These are phyloP conservation scores for Lindgomyces ingoldianus DNA, from an alignment of 495 filamentous ascomycete species.

Conservation along the genomic window DNA sequence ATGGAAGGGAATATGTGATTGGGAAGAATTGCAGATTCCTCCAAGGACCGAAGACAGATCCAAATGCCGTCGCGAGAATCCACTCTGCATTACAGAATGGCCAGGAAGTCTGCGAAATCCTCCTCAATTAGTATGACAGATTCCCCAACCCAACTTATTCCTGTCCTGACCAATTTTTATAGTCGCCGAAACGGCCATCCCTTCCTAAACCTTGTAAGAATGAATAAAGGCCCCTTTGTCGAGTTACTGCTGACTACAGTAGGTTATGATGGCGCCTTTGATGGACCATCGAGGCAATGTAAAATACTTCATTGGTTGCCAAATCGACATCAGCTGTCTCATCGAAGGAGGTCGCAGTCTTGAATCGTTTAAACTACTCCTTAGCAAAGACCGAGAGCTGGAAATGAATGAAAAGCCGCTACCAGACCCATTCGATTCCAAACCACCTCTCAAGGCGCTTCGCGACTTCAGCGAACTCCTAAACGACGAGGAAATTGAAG, in stretches of 20 bases:
- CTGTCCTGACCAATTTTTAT: constrained; percentile 29
- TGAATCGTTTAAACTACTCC: constrained; percentile 55
- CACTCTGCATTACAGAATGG: constrained; percentile 57
- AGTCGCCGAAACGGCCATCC: constrained; percentile 60
- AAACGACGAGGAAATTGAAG: constrained; percentile 42
- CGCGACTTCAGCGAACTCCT: constrained; percentile 42
- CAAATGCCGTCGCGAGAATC: constrained; percentile 55
- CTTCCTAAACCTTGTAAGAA: constrained; percentile 62
- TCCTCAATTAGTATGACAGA: constrained; percentile 67
- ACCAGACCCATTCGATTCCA: constrained; percentile 19
- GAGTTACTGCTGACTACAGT: neutral
- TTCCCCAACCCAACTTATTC: no score
- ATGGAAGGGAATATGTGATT: constrained; percentile 58
- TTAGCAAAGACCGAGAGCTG: constrained; percentile 42
- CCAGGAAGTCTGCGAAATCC: constrained; percentile 64
- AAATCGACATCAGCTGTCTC: constrained; percentile 63
- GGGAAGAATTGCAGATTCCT: constrained; percentile 66
- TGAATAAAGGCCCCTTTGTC: neutral
- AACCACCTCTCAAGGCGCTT: constrained; percentile 27
- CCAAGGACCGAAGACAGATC: constrained; percentile 61
- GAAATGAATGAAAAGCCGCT: constrained; percentile 21
- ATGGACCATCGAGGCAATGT: constrained; percentile 60
- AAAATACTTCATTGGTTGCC: constrained; percentile 63
- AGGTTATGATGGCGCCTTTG: constrained; percentile 61
- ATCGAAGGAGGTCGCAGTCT: constrained; percentile 59